Evolutionary conservation across 202 grass and related monocot genomes (phyloP), one percentile per base, ranked within the genome.

Genomic region (Setaria italica): DNA sequence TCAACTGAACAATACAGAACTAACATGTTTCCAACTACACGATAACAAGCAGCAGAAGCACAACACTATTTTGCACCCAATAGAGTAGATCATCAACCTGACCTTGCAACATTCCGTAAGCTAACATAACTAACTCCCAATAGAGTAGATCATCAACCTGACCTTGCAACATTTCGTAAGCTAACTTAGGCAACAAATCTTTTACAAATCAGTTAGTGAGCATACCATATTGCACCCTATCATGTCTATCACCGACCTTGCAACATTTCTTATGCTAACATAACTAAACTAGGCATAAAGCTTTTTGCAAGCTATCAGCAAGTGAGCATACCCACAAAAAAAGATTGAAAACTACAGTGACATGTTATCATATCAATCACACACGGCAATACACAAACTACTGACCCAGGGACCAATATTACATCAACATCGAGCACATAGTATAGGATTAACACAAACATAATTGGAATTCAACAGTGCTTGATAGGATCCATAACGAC

Each of bases 371-470:
- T 0, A 29, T 4, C 1, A 4, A 29, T 4, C 29, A 30, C 21
- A 21, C 56, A 62, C 0, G 12, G 21, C 58, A 30, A 73, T 32
- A 33, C 46, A 13, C 70, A 73, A 72, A 73, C 53, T 34, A 35
- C 1, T 3, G 3, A 35, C 34, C 34, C 34, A 35, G 34, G 34
- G 19, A 17, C 1, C 2, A 3, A 58, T 2, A 66, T n/a, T 20
- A 64, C 47, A 42, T 3, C 13, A 57, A 37, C 15, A 66, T 48
- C 12, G 0, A 57, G 82, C 4, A 66, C 0, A 74, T 34, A 35
- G 72, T n/a, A 37, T 37, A 79, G 0, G 17, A 79, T 83, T 74
- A 87, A 80, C 51, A 25, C 4, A 80, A 60, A 77, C 75, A 90
- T 80, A 62, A 72, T 12, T 49, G 4, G 20, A 74, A 86, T 82